A percentile compares a stretch with the other conserved stretches of the same genome.
Evolutionary conservation across 768 basidiomycete species (phyloP).

Genomic region (Termitomyces sp.): DNA sequence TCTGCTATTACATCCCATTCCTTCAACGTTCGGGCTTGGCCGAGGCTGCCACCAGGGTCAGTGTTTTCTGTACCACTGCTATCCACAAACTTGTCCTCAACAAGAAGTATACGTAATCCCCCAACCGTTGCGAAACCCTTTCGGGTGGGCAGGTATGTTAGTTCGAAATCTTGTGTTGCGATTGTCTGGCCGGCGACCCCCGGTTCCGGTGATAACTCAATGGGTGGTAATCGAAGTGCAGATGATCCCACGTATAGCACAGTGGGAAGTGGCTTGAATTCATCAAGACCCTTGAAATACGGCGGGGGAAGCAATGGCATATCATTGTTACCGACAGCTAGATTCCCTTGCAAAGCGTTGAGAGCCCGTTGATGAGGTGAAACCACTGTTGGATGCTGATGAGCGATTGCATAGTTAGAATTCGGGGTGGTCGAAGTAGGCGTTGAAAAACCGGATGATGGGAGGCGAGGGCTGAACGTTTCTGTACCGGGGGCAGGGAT

Average conservation of each 20-base stretch:
- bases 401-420: slow-evolving; percentile 49
- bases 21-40: slow-evolving; percentile 46
- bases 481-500: slow-evolving; percentile 17
- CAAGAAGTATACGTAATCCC: slow-evolving; percentile 63
- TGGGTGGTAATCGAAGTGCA: slow-evolving; percentile 35
- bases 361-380: slow-evolving; percentile 28
- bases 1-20: slow-evolving; percentile 73
- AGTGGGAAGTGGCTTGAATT: slow-evolving; percentile 24
- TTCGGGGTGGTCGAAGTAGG: slow-evolving; percentile 39
- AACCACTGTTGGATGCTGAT: slow-evolving; percentile 44
- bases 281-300: slow-evolving; percentile 36
- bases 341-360: slow-evolving; percentile 12
- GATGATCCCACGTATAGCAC: slow-evolving; percentile 50
- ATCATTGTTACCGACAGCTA: slow-evolving; percentile 7
- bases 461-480: slow-evolving; percentile 25
- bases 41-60: slow-evolving; percentile 14
- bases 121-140: slow-evolving; percentile 62
- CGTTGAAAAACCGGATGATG: slow-evolving; percentile 51
- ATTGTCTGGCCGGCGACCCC: slow-evolving; percentile 24
- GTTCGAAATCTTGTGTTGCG: slow-evolving; percentile 52
- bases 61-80: slow-evolving; percentile 20
- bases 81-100: slow-evolving; percentile 48
- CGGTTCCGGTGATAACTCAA: slow-evolving; percentile 27
- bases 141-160: slow-evolving; percentile 53
- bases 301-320: slow-evolving; percentile 35